Percentiles rank a stretch among this genome's conserved stretches.
Evolutionary conservation across 2,329 filamentous ascomycete genomes (phyloP).

Genomic region (Fusarium lateritium): DNA sequence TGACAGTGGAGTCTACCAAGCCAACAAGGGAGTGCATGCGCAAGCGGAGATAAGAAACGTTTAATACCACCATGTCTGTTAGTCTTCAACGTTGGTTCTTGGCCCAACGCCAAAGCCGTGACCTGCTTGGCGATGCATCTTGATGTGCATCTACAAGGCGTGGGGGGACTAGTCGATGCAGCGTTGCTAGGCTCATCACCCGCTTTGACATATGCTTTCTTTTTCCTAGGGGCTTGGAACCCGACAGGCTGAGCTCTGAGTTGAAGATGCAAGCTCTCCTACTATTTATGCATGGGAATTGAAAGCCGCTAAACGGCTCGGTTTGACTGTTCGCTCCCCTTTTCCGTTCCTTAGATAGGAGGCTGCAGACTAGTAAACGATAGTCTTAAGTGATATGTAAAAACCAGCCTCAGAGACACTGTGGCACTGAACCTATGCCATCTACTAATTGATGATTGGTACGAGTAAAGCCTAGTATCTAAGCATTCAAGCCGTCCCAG

Average conservation of each 20-base stretch:
- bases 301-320: conserved; percentile 7
- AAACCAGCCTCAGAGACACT: conserved; percentile 2
- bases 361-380: background rate
- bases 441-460: conserved; percentile 15
- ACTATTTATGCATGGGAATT: conserved; percentile 4
- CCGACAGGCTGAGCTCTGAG: conserved; percentile 37
- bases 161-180: conserved; percentile 11
- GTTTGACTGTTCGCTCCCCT: background rate
- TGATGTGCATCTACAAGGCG: conserved; percentile 23
- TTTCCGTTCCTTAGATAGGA: background rate
- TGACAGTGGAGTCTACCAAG: conserved; percentile 6
- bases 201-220: conserved; percentile 41
- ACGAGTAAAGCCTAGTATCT: conserved; percentile 13
- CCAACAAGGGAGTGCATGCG: too few species aligned
- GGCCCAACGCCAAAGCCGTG: conserved; percentile 14
- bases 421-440: conserved; percentile 11
- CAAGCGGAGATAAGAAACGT: background rate
- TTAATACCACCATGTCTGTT: background rate
- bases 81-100: conserved; percentile 21
- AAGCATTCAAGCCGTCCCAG: conserved; percentile 12
- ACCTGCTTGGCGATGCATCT: conserved; percentile 16
- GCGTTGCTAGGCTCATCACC: conserved; percentile 20
- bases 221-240: conserved; percentile 20
- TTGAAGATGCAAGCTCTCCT: conserved; percentile 18
- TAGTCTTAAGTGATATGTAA: conserved; percentile 1